A percentile compares a stretch with the other conserved stretches of the same genome.
Evolutionary conservation across 1,284 basidiomycete genomes (phyloP).

Genomic region (Ganoderma boninense): DNA sequence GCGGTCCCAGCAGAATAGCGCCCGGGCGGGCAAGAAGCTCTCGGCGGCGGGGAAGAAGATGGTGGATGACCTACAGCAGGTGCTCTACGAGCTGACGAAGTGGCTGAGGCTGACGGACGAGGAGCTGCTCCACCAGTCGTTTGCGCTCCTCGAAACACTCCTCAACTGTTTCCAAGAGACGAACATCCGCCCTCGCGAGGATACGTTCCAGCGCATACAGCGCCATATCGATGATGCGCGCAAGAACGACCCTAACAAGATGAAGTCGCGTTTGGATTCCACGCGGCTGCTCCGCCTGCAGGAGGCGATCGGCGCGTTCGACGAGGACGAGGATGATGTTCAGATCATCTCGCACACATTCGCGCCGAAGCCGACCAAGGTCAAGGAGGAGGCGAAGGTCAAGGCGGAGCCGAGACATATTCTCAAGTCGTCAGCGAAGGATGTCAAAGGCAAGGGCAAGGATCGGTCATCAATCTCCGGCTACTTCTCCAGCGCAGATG

Average conservation of each 20-base stretch:
- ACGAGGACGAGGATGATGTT: constrained; percentile 60
- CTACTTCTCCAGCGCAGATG: constrained; percentile 48
- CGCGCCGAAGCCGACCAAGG: constrained; percentile 11
- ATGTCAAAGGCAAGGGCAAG: constrained; percentile 11
- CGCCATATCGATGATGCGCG: constrained; percentile 67
- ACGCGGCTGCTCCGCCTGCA: constrained; percentile 66
- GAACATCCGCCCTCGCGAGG: constrained; percentile 57
- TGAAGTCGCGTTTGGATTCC: constrained; percentile 64
- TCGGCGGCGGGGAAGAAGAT: constrained; percentile 73
- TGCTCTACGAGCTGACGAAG: constrained; percentile 78
- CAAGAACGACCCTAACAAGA: constrained; percentile 50
- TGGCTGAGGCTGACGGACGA: constrained; percentile 94
- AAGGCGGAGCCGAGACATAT: constrained; percentile 22
- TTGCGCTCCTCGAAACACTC: constrained; percentile 81
- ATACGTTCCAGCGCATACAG: constrained; percentile 61
- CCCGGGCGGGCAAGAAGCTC: constrained; percentile 41
- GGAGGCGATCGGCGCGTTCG: constrained; percentile 63
- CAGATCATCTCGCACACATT: constrained; percentile 45
- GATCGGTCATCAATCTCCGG: constrained; percentile 33
- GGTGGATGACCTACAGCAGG: constrained; percentile 79
- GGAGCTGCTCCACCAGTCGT: constrained; percentile 89
- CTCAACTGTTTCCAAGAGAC: constrained; percentile 73
- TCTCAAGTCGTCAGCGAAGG: constrained; percentile 22
- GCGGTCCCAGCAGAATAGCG: constrained; percentile 37
- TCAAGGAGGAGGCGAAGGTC: constrained; percentile 22